A percentile compares a stretch with the other conserved stretches of the same genome.
phyloP scores from a whole-genome alignment of 2,329 filamentous ascomycete genomes.

The Aspergillus neotritici region DNA sequence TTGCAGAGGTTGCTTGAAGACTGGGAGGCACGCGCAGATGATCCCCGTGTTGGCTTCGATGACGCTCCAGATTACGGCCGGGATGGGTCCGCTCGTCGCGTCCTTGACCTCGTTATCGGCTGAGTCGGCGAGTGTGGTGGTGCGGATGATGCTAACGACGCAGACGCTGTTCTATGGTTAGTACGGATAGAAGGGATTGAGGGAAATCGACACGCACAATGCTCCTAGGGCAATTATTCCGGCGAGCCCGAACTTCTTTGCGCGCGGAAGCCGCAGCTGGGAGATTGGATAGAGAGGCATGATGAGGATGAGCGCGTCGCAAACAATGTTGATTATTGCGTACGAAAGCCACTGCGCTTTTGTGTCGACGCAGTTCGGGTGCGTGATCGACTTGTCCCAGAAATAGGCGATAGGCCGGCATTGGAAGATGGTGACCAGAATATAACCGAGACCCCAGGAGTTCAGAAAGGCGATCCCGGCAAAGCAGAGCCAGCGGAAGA shows the following conservation, averaged over 20 bases:
- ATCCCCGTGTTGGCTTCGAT: conserved; percentile 27
- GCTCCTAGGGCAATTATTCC: conserved; percentile 19
- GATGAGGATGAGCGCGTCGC: conserved; percentile 20
- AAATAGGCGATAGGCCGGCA: conserved; percentile 18
- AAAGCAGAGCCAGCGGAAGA: conserved; percentile 44
- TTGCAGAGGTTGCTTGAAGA: conserved; percentile 28
- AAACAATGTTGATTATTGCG: conserved; percentile 21
- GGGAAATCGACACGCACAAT: conserved; percentile 14
- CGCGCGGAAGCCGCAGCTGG: conserved; percentile 13
- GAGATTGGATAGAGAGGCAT: conserved; percentile 20
- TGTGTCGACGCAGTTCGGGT: conserved; percentile 19
- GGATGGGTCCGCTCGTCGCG: conserved; percentile 21
- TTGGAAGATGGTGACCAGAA: conserved; percentile 19
- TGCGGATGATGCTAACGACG: conserved; percentile 6
- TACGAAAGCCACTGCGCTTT: conserved; percentile 17
- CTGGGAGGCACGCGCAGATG: conserved; percentile 32
- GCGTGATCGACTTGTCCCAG: conserved; percentile 16
- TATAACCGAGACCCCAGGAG: conserved; percentile 13
- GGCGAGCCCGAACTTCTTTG: conserved; percentile 16
- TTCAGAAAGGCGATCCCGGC: conserved; percentile 14
- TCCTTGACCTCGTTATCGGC: conserved; percentile 5
- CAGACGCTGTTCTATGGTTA: conserved; percentile 3
- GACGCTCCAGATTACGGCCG: conserved; percentile 34
- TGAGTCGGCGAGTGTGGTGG: conserved; percentile 4
- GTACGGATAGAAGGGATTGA: neutral